Conservation (phyloP, 192 early-diverging fungal genomes). For the Podila minutissima region DNA sequence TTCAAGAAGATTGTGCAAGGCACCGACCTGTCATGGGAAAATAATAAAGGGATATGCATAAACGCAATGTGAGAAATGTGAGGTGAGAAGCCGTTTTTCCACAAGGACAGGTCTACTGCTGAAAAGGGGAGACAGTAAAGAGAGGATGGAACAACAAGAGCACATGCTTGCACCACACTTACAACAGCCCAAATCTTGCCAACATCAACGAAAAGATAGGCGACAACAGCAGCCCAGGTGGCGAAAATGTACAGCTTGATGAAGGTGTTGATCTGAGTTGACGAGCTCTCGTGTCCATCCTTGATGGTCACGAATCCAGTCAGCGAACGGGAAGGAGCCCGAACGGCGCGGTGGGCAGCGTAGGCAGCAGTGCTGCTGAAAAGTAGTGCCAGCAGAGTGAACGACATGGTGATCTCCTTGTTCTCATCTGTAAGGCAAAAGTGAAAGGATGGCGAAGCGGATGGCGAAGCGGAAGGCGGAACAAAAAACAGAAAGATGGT, state of each 20-base stretch:
- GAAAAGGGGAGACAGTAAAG: background rate
- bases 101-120: background rate
- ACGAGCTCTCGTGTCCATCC: slow-evolving; percentile 30
- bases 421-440: slow-evolving; percentile 9
- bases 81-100: background rate
- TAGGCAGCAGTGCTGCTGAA: slow-evolving; percentile 27
- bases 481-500: too few relatives aligned
- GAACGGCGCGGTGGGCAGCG: slow-evolving; percentile 15
- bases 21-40: slow-evolving; percentile 15
- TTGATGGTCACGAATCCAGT: slow-evolving; percentile 34
- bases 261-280: slow-evolving; percentile 42
- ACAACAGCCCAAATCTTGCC: slow-evolving; percentile 54
- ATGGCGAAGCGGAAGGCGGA: background rate
- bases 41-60: background rate
- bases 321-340: slow-evolving; percentile 32
- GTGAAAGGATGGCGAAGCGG: background rate
- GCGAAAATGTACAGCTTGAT: slow-evolving; percentile 36
- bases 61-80: background rate
- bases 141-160: background rate
- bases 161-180: background rate
- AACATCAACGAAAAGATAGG: slow-evolving; percentile 48
- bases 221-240: slow-evolving; percentile 35
- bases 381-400: slow-evolving; percentile 32
- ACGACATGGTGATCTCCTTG: slow-evolving; percentile 34
- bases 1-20: slow-evolving; percentile 54